These are phyloP conservation scores for Eimeria maxima DNA, from an alignment of 169 alveolate genomes.

Conservation along the genomic window DNA sequence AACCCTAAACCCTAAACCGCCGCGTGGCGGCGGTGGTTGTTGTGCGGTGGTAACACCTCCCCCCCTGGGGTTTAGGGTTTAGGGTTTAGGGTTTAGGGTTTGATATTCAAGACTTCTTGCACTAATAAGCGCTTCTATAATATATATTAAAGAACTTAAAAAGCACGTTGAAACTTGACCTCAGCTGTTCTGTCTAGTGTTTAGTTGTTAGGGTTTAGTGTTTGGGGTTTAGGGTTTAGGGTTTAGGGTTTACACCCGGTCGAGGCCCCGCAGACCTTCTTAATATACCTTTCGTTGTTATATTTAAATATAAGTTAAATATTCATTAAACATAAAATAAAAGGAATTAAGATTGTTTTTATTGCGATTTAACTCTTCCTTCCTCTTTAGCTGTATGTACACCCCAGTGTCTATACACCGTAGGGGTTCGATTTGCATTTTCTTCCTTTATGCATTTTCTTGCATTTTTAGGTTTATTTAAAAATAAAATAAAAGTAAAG, in stretches of 20 bases:
- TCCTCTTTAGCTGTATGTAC: background rate
- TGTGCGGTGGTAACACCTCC: background rate
- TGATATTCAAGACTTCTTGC: background rate
- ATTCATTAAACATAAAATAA: too few species aligned
- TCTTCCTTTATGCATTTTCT: background rate
- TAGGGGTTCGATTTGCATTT: background rate
- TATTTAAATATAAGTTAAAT: background rate
- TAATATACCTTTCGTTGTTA: too few species aligned
- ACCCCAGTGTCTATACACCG: background rate
- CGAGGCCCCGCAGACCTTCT: background rate
- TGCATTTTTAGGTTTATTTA: too few species aligned
- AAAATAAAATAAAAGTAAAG: too few species aligned
- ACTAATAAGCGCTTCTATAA: background rate
- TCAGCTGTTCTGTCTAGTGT: background rate
- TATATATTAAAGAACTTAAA: background rate
- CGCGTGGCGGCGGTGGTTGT: background rate
- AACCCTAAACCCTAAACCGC: constrained; percentile 12
- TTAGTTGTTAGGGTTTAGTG: constrained; percentile 35
- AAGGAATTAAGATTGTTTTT: too few species aligned
- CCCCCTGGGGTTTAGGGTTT: background rate
- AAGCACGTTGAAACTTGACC: background rate
- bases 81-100: constrained; percentile 37
- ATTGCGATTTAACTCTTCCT: background rate
- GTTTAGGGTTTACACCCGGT: background rate
- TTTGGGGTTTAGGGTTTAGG: constrained; percentile 32